Base-by-base conservation (phyloP, 2,329 filamentous ascomycete genomes). In the Trichoderma harzianum region DNA sequence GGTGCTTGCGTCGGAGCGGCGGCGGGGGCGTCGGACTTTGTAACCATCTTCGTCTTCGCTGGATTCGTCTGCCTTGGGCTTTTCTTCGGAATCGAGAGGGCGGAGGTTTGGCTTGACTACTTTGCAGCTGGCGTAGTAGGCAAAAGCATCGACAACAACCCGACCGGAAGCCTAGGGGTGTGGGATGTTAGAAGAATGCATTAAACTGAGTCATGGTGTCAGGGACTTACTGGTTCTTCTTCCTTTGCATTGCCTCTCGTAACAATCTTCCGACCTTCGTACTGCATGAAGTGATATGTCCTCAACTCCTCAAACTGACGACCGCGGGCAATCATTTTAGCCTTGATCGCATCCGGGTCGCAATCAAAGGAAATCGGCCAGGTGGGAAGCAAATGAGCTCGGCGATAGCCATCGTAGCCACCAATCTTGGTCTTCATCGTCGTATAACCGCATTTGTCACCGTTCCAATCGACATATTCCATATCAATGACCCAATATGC, bases 131-230 rank as follows among this genome's bases (percentile, higher is more conserved):
- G 73, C 36, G 70, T 81, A 82, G 69, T 81, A 83, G 1, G 81
- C 81, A 47, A 80, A 78, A 0, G 79, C 74, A 65, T 83, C 82
- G 7, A 82, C 69, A 24, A 79, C 78, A 30, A 82, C 78, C 28
- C 77, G 78, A 1, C 81, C 80, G 39, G 72, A 62, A 43, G 34
- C 60, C 60, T 63, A 32, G 1, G 21, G n/a, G 28, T 1, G 12
- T 21, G 36, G 1, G 7, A 4, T n/a, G 24, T 63, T 63, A 30
- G 34, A 7, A 7, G 1, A 2, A 21, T 11, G 43, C 5, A 43
- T 43, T 0, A 10, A 7, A 0, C 3, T 43, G 5, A 0, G 16
- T 0, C 5, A 21, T 5, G 1, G 2, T 0, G 0, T 11, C 14
- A 7, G 30, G 1, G 11, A 28, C 60, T 47, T 43, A 47, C 60